phyloP scores from a whole-genome alignment of 2,329 filamentous ascomycete species.

The Ascochyta viciae-villosae region DNA sequence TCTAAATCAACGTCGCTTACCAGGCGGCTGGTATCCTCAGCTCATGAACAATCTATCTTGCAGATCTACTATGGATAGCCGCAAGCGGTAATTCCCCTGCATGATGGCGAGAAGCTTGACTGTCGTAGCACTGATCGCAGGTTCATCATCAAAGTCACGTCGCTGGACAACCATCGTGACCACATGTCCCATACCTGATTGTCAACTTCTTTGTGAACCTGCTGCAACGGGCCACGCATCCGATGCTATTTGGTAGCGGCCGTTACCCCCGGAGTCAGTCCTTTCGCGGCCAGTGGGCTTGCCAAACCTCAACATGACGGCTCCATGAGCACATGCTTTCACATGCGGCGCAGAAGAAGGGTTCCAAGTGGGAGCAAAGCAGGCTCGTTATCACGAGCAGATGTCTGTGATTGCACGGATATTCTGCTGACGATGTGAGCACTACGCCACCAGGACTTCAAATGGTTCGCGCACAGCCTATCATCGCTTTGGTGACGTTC shows the following conservation, averaged over 20 bases:
- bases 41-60: slow-evolving; percentile 15
- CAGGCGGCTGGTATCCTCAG: slow-evolving; percentile 32
- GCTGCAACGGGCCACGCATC: slow-evolving; percentile 6
- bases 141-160: background rate
- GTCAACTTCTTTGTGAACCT: background rate
- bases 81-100: slow-evolving; percentile 14
- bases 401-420: background rate
- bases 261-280: slow-evolving; percentile 1
- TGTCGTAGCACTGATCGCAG: background rate
- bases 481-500: background rate
- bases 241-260: slow-evolving; percentile 9
- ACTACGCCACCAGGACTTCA: background rate
- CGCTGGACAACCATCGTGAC: slow-evolving; percentile 1
- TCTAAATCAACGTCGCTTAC: slow-evolving; percentile 28
- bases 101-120: slow-evolving; percentile 12
- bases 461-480: slow-evolving; percentile 2
- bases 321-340: slow-evolving; percentile 11
- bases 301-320: slow-evolving; percentile 6
- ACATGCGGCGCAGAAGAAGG: slow-evolving; percentile 4
- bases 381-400: background rate
- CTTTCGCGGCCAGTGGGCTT: slow-evolving; percentile 1
- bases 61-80: slow-evolving; percentile 16
- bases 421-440: background rate
- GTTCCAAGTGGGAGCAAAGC: background rate
- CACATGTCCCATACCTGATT: background rate